These are phyloP conservation scores for Eragrostis curvula DNA, from an alignment of 176 grass and related monocot genomes.

Conservation along the genomic window DNA sequence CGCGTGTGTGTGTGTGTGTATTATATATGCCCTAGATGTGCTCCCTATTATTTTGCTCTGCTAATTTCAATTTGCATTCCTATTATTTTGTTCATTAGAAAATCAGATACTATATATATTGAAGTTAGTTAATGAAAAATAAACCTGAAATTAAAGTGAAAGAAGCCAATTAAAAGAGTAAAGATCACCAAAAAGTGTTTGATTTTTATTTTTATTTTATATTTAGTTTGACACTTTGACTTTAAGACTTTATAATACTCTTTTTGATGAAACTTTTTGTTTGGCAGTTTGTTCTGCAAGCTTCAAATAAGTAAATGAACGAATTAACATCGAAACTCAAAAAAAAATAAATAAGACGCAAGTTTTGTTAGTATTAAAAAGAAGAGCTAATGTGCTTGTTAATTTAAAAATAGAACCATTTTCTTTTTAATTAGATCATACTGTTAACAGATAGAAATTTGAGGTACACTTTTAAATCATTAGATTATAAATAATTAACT, in stretches of 20 bases:
- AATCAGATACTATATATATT: slow-evolving; percentile 12
- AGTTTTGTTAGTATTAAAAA: slow-evolving; percentile 32
- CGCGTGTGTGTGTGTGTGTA: too few species aligned
- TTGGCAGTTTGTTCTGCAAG: slow-evolving; percentile 7
- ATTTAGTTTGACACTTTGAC: slow-evolving; percentile 35
- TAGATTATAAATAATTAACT: slow-evolving; percentile 15
- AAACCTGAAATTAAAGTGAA: slow-evolving; percentile 38
- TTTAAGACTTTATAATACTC: slow-evolving; percentile 16
- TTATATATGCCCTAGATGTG: neutral
- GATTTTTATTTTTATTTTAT: slow-evolving; percentile 21
- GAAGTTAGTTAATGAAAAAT: slow-evolving; percentile 32
- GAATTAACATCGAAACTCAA: neutral
- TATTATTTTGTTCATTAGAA: slow-evolving; percentile 28
- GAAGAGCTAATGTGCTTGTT: slow-evolving; percentile 25
- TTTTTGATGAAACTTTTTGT: slow-evolving; percentile 12
- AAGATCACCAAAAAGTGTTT: slow-evolving; percentile 33
- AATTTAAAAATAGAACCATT: slow-evolving; percentile 5
- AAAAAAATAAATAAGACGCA: neutral
- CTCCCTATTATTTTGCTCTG: neutral
- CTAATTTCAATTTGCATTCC: slow-evolving; percentile 31
- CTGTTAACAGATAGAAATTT: slow-evolving; percentile 20
- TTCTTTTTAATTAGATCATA: slow-evolving; percentile 28
- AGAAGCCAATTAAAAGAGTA: slow-evolving; percentile 31
- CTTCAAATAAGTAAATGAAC: slow-evolving; percentile 28
- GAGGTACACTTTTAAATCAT: slow-evolving; percentile 30